Conservation (phyloP, 169 alveolate species). For the Miamiensis avidus region DNA sequence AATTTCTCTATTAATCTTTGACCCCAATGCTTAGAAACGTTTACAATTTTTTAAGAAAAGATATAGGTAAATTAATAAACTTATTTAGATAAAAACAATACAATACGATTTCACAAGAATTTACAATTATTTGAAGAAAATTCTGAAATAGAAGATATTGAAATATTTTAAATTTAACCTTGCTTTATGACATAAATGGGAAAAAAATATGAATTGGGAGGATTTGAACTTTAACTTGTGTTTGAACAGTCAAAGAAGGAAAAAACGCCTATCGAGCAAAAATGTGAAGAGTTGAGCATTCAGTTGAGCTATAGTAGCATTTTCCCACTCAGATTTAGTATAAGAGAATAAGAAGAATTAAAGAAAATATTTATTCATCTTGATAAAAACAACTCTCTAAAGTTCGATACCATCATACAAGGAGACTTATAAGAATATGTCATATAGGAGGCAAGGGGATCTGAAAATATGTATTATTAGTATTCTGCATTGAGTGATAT, state of each 20-base stretch:
- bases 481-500: too few species aligned
- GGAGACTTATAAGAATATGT: not conserved
- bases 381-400: not conserved
- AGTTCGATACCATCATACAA: not conserved
- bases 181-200: not conserved
- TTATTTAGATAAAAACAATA: too few species aligned
- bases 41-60: not conserved
- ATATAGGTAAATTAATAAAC: not conserved
- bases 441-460: not conserved
- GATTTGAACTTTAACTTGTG: not conserved
- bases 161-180: not conserved
- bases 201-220: not conserved
- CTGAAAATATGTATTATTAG: not conserved
- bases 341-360: not conserved
- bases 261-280: not conserved
- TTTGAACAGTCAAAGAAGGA: not conserved
- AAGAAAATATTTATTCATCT: too few species aligned
- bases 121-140: not conserved
- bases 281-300: not conserved
- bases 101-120: too few species aligned
- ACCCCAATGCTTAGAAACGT: not conserved
- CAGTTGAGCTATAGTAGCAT: too few species aligned
- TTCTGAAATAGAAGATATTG: not conserved
- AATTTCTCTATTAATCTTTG: too few species aligned
- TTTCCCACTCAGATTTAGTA: not conserved